A percentile compares a stretch with the other conserved stretches of the same genome.
Evolutionary conservation across 2,329 filamentous ascomycete genomes (phyloP).

Genomic region (Fusarium sp.): DNA sequence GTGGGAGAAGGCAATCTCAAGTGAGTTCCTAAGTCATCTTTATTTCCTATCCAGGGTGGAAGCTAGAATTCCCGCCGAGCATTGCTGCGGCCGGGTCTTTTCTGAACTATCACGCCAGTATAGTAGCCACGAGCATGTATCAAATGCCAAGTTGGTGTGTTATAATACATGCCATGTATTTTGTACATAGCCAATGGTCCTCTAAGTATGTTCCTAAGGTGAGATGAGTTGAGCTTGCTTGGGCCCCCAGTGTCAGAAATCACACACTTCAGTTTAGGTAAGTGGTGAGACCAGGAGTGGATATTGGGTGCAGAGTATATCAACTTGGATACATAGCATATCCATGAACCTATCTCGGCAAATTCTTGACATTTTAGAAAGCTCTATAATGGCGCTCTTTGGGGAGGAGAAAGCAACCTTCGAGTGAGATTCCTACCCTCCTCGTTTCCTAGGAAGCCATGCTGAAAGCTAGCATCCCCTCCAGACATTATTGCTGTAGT

Average conservation of each 20-base stretch:
- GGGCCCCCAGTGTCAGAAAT: not conserved
- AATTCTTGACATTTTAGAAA: not conserved
- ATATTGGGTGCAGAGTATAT: not conserved
- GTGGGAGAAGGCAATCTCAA: not conserved
- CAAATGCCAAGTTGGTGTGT: not conserved
- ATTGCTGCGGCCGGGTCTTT: not conserved
- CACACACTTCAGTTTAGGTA: not conserved
- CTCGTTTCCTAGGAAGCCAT: not conserved
- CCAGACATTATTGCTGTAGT: not conserved
- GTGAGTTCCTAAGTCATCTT: not conserved
- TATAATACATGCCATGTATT: slow-evolving; percentile 14
- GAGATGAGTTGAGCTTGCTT: not conserved
- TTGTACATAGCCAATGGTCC: slow-evolving; percentile 23
- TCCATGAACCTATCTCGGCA: not conserved
- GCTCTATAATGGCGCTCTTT: not conserved
- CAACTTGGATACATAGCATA: not conserved
- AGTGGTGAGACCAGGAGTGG: not conserved
- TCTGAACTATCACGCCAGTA: not conserved
- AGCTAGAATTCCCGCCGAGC: not conserved
- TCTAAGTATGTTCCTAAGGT: not conserved
- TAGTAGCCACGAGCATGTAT: not conserved
- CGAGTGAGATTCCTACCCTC: not conserved
- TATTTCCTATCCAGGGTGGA: not conserved
- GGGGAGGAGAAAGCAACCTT: not conserved
- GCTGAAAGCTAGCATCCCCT: not conserved